Conservation (phyloP, 1,139 yeast genomes). For the Wickerhamomyces sp. region DNA sequence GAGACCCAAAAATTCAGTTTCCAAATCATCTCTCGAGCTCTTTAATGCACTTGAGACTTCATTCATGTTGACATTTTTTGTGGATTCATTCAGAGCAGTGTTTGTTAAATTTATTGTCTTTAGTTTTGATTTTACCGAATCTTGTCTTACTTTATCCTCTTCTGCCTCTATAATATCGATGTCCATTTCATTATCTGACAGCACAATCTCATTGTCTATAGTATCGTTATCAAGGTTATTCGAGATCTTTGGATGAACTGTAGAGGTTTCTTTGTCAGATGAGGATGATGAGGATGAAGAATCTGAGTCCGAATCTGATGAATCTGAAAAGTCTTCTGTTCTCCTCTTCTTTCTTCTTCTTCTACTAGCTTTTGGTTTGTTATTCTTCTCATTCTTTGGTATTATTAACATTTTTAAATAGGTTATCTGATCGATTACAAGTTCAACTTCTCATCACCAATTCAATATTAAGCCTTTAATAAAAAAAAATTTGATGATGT, state of each 20-base stretch:
- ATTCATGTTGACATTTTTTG: conserved; percentile 20
- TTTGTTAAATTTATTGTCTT: conserved; percentile 20
- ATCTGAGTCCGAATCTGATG: conserved; percentile 32
- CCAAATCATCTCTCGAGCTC: conserved; percentile 38
- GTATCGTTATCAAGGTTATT: conserved; percentile 11
- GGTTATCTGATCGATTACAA: background rate
- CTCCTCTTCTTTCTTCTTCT: conserved; percentile 74
- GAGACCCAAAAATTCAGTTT: conserved; percentile 48
- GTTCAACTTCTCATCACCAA: no score
- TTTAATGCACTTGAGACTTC: conserved; percentile 16
- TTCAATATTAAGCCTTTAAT: no score
- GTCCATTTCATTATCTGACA: conserved; percentile 38
- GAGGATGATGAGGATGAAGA: conserved; percentile 21
- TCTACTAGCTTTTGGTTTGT: conserved; percentile 26
- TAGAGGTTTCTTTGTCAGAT: conserved; percentile 21
- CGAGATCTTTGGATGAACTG: conserved; percentile 7
- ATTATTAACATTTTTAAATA: conserved; percentile 16
- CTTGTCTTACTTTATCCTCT: conserved; percentile 5
- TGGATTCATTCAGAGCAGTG: conserved; percentile 18
- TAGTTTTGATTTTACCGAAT: conserved; percentile 24
- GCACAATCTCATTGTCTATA: conserved; percentile 27
- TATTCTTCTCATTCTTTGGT: conserved; percentile 19
- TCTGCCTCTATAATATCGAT: conserved; percentile 17
- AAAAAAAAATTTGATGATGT: no score
- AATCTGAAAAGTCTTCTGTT: conserved; percentile 56